Conservation (phyloP, 208 protist genomes). For the Acanthamoeba quina region DNA sequence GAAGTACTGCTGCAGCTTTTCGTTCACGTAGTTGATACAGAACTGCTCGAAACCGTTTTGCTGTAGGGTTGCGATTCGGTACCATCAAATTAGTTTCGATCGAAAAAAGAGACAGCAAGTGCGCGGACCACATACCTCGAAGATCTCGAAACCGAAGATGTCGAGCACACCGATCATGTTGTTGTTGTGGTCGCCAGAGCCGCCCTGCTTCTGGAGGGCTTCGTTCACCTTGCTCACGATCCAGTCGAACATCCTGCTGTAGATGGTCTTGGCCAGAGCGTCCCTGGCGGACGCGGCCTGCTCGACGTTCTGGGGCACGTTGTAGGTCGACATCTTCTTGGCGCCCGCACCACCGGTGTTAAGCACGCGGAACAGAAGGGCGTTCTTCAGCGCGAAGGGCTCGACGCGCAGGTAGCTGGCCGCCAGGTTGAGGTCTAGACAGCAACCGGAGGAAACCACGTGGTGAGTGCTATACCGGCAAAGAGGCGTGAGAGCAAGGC, state of each 20-base stretch:
- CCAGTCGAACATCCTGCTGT: slow-evolving; percentile 90
- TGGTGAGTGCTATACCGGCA: slow-evolving; percentile 68
- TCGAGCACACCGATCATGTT: slow-evolving; percentile 93
- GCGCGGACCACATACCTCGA: slow-evolving; percentile 75
- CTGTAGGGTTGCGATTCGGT: slow-evolving; percentile 64
- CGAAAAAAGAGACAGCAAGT: slow-evolving; percentile 24
- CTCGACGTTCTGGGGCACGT: slow-evolving; percentile 69
- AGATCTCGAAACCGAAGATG: slow-evolving; percentile 98
- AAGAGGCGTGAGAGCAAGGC: slow-evolving; percentile 74
- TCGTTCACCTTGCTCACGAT: slow-evolving; percentile 91
- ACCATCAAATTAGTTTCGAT: not conserved
- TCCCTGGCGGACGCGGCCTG: slow-evolving; percentile 81
- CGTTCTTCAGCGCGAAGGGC: slow-evolving; percentile 68
- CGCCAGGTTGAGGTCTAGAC: slow-evolving; percentile 55
- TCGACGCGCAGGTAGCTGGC: slow-evolving; percentile 69
- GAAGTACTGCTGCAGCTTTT: slow-evolving; percentile 98
- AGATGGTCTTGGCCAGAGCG: slow-evolving; percentile 90
- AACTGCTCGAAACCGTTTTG: slow-evolving; percentile 98
- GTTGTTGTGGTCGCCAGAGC: not conserved
- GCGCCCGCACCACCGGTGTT: slow-evolving; percentile 73
- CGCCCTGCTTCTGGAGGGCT: slow-evolving; percentile 56
- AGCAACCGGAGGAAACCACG: slow-evolving; percentile 84
- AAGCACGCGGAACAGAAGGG: slow-evolving; percentile 72
- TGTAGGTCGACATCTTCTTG: slow-evolving; percentile 91
- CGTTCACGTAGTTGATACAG: slow-evolving; percentile 99